Evolutionary conservation across 164 flowering plant genomes (phyloP), one percentile per base, ranked within the genome.

Genomic region (Malania oleifera): DNA sequence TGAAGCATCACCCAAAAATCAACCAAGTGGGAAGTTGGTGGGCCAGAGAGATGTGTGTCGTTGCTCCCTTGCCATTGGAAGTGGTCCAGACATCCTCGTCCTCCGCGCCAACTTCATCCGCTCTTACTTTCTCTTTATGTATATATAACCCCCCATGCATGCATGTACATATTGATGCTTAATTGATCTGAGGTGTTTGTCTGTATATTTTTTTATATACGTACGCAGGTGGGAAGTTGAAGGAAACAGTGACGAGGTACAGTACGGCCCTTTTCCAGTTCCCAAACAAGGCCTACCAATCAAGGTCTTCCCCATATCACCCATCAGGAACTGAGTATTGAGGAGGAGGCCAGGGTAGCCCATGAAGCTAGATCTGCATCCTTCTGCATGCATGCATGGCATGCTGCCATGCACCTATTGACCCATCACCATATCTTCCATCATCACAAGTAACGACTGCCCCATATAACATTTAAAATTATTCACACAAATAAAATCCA

Each of bases 201-300:
- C 27, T 5, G 7, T 13, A 39, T 56, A 56, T 25, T 57, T 26
- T n/a, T n/a, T n/a, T n/a, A n/a, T n/a, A n/a, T n/a, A n/a, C n/a
- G n/a, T n/a, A n/a, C n/a, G n/a, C 81, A 91, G 95, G 76, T 91
- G 98, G 95, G 64, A 83, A 67, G 75, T 66, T 19, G 68, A 77
- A 17, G 85, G 80, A 18, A 78, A 69, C 0, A 76, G 76, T 0
- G 84, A 83, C 48, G 93, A 86, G 2, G 79, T 86, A 39, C 83
- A 91, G 46, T 91, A 85, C 52, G 81, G 77, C 3, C 97, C 97
- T 17, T 91, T 91, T 52, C 95, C 91, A 0, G 91, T 91, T 6
- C 97, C 97, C 20, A 84, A 81, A 66, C 65, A 50, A 9, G 95
- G 97, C 5, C 71, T 84, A 49, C 93, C 91, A 0, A 62, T 91